These are phyloP conservation scores for Lipomyces starkeyi DNA, from an alignment of 805 yeast species.

Conservation along the genomic window DNA sequence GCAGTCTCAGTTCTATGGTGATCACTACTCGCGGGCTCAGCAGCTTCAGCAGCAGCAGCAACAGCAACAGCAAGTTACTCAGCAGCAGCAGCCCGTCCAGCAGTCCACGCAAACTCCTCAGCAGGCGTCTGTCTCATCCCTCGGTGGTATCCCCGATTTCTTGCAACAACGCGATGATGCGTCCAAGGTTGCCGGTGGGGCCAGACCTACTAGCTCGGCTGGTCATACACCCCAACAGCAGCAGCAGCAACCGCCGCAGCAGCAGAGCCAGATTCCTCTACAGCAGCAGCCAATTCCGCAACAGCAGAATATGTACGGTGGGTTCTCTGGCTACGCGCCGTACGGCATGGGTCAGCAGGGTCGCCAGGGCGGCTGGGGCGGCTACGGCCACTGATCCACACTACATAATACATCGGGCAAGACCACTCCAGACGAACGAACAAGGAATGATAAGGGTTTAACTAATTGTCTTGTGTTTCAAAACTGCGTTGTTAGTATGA, in stretches of 20 bases:
- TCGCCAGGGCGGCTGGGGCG: conserved; percentile 37
- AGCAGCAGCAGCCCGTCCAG: conserved; percentile 23
- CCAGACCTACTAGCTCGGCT: conserved; percentile 25
- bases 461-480: not conserved
- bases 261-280: conserved; percentile 23
- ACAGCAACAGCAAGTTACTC: conserved; percentile 7
- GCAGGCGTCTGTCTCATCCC: conserved; percentile 28
- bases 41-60: conserved; percentile 27
- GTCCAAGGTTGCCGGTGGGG: conserved; percentile 26
- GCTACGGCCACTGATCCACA: conserved; percentile 26
- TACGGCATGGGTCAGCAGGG: conserved; percentile 32
- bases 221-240: conserved; percentile 27
- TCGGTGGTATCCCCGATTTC: conserved; percentile 39
- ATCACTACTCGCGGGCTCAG: conserved; percentile 24
- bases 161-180: conserved; percentile 35
- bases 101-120: conserved; percentile 19
- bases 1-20: conserved; percentile 26
- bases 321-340: conserved; percentile 35
- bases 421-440: not conserved
- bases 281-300: conserved; percentile 31
- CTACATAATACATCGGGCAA: not conserved
- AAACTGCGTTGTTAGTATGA: not conserved
- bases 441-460: not conserved
- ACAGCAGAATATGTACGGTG: conserved; percentile 37
- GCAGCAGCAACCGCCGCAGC: conserved; percentile 15